These are phyloP conservation scores for Melaleuca quinquenervia DNA, from an alignment of 345 rosid genomes.

Conservation along the genomic window DNA sequence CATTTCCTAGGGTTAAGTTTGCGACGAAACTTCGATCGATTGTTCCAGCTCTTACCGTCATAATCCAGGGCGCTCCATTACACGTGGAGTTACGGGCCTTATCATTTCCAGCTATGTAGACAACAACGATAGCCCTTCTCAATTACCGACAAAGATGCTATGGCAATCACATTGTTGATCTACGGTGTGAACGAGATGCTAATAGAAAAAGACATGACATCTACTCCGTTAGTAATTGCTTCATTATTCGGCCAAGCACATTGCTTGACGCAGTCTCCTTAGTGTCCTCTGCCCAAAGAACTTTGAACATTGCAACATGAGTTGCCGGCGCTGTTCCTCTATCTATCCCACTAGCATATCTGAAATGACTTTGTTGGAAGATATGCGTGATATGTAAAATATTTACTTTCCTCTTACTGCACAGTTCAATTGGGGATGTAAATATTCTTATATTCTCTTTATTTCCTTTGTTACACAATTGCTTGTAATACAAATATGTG, in stretches of 20 bases:
- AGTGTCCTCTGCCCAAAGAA: slow-evolving; percentile 11
- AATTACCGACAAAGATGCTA: slow-evolving; percentile 43
- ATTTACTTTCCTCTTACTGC: no score
- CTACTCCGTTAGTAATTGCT: slow-evolving; percentile 58
- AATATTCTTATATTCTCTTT: no score
- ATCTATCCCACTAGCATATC: slow-evolving; percentile 24
- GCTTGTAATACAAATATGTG: no score
- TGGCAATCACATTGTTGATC: slow-evolving; percentile 30
- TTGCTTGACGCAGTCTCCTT: slow-evolving; percentile 19
- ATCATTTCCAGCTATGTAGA: slow-evolving; percentile 41
- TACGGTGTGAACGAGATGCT: slow-evolving; percentile 22
- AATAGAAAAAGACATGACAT: slow-evolving; percentile 44
- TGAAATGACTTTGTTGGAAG: slow-evolving; percentile 13
- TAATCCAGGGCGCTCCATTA: slow-evolving; percentile 45
- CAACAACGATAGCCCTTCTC: slow-evolving; percentile 33
- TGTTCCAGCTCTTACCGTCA: slow-evolving; percentile 30
- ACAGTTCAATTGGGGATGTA: no score
- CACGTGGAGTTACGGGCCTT: slow-evolving; percentile 9
- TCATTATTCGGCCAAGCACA: slow-evolving; percentile 55
- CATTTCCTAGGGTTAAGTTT: slow-evolving; percentile 13
- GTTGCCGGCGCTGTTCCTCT: slow-evolving; percentile 31
- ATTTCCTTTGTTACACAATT: no score
- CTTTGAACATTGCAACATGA: slow-evolving; percentile 23
- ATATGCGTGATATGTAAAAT: no score
- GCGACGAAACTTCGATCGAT: slow-evolving; percentile 25